These are phyloP conservation scores for Solioccasus polychromus DNA, from an alignment of 768 basidiomycete species.

Conservation along the genomic window DNA sequence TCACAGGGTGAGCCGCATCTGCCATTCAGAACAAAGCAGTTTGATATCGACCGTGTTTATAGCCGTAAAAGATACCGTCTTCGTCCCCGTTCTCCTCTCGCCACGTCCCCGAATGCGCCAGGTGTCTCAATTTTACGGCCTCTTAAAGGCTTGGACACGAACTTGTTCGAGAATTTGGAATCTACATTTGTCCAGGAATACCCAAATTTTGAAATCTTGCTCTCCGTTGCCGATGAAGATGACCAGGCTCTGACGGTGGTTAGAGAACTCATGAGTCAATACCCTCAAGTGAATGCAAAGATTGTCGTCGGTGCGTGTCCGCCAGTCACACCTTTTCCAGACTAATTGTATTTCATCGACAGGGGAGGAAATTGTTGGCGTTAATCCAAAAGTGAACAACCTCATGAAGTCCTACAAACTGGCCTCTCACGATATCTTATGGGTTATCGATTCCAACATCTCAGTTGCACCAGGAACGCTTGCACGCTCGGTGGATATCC, in stretches of 20 bases:
- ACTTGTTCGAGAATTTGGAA: slow-evolving; percentile 94
- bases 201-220: slow-evolving; percentile 85
- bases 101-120: slow-evolving; percentile 56
- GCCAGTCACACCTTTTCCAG: neutral
- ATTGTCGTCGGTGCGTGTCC: slow-evolving; percentile 67
- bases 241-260: slow-evolving; percentile 91
- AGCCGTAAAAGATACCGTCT: slow-evolving; percentile 77
- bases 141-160: slow-evolving; percentile 91
- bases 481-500: slow-evolving; percentile 78
- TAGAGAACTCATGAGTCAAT: slow-evolving; percentile 69
- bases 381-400: slow-evolving; percentile 98
- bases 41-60: slow-evolving; percentile 6
- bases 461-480: slow-evolving; percentile 75
- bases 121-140: slow-evolving; percentile 95
- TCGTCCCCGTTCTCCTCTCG: slow-evolving; percentile 59
- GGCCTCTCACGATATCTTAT: slow-evolving; percentile 86
- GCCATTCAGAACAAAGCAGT: neutral
- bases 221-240: slow-evolving; percentile 83
- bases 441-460: slow-evolving; percentile 97
- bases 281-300: slow-evolving; percentile 69
- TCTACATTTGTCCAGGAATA: slow-evolving; percentile 92
- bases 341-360: slow-evolving; percentile 4
- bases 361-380: slow-evolving; percentile 84
- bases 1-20: slow-evolving; percentile 59
- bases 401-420: slow-evolving; percentile 78